These are phyloP conservation scores for Porcisia deanei DNA, from an alignment of 208 protist species.

Conservation along the genomic window DNA sequence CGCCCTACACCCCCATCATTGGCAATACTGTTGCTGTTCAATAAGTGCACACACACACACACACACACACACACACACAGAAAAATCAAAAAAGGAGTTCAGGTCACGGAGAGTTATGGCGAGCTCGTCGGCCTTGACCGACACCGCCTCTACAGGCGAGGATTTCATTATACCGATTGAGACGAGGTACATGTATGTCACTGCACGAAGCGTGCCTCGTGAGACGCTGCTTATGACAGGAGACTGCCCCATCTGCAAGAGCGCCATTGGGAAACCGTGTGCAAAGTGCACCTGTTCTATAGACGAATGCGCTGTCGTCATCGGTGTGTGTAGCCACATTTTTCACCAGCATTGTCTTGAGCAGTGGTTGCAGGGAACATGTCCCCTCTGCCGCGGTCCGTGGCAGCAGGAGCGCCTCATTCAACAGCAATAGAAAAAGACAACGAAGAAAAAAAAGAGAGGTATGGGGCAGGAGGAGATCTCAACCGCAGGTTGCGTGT, in stretches of 20 bases:
- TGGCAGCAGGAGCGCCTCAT: slow-evolving; percentile 23
- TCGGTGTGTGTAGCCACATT: slow-evolving; percentile 45
- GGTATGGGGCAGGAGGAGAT: not conserved
- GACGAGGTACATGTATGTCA: slow-evolving; percentile 36
- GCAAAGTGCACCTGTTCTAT: slow-evolving; percentile 26
- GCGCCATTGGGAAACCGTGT: slow-evolving; percentile 20
- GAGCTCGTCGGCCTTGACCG: not conserved
- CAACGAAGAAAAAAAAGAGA: not conserved
- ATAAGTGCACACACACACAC: not conserved
- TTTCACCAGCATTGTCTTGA: slow-evolving; percentile 56
- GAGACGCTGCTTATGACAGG: slow-evolving; percentile 29
- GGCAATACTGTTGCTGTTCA: too few relatives aligned
- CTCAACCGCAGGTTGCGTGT: not conserved
- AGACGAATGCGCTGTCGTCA: slow-evolving; percentile 32
- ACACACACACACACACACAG: too few relatives aligned
- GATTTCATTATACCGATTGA: slow-evolving; percentile 37
- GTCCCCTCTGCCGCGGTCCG: slow-evolving; percentile 21
- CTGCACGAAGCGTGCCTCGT: slow-evolving; percentile 20
- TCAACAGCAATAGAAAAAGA: not conserved
- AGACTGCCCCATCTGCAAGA: slow-evolving; percentile 36
- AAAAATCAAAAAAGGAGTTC: not conserved
- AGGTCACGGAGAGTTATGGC: not conserved
- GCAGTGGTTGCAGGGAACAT: slow-evolving; percentile 37
- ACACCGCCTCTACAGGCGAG: not conserved
- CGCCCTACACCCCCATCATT: too few relatives aligned